Percentiles rank a stretch among this genome's conserved stretches.
Conservation (phyloP, 441 rosid genomes). For the Melastoma candidum region DNA sequence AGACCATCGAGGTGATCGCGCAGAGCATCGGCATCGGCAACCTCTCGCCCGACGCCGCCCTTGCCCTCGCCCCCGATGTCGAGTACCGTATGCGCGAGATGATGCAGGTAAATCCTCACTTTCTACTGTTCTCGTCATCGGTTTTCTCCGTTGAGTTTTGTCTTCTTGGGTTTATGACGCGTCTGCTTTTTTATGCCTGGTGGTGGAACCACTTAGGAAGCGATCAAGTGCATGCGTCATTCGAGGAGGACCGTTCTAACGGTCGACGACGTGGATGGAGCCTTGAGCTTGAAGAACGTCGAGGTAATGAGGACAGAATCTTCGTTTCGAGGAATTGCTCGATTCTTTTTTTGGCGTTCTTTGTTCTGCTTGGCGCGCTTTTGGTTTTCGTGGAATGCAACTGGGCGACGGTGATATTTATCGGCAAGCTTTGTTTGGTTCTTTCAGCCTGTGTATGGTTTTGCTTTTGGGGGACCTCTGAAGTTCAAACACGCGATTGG, state of each 20-base stretch:
- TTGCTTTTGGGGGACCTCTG: constrained; percentile 63
- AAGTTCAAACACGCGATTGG: constrained; percentile 82
- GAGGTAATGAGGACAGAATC: constrained; percentile 37
- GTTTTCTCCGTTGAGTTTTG: neutral
- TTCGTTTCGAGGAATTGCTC: too few relatives aligned
- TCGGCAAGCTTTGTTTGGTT: constrained; percentile 13
- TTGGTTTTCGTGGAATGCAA: too few relatives aligned
- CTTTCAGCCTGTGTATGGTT: constrained; percentile 75
- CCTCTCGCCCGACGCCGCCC: constrained; percentile 61
- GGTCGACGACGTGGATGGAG: constrained; percentile 71
- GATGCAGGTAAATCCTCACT: constrained; percentile 46
- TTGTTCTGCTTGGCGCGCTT: too few relatives aligned
- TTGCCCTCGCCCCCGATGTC: constrained; percentile 80
- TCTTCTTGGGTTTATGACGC: neutral
- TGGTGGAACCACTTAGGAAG: constrained; percentile 41
- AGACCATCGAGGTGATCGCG: constrained; percentile 77
- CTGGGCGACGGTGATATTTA: neutral
- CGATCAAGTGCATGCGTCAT: constrained; percentile 92
- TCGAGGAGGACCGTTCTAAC: constrained; percentile 68
- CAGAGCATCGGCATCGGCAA: constrained; percentile 74
- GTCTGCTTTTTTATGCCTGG: constrained; percentile 4
- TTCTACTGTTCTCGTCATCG: neutral
- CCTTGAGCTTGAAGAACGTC: constrained; percentile 64
- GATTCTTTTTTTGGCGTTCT: too few relatives aligned
- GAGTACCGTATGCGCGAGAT: constrained; percentile 89